These are phyloP conservation scores for Colletotrichum coccodes DNA, from an alignment of 2,329 filamentous ascomycete genomes.

Conservation along the genomic window DNA sequence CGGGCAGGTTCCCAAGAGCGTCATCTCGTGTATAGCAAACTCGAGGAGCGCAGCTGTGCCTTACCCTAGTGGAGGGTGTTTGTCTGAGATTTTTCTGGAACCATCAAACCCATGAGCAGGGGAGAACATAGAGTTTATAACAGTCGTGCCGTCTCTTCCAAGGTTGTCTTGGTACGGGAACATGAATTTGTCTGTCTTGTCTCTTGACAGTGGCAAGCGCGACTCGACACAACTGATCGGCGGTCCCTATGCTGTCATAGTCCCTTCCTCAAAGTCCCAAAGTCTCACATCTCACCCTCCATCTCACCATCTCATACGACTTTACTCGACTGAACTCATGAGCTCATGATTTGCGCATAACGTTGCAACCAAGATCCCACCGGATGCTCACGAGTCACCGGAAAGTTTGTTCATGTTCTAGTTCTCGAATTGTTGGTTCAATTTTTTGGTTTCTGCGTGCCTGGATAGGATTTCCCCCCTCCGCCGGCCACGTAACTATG, in stretches of 20 bases:
- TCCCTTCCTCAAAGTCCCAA: neutral
- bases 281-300: neutral
- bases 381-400: neutral
- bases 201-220: neutral
- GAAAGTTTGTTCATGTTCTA: neutral
- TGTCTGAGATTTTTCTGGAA: constrained; percentile 11
- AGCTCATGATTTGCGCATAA: neutral
- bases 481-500: constrained; percentile 6
- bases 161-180: neutral
- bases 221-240: constrained; percentile 1
- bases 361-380: neutral
- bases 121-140: constrained; percentile 3
- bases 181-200: neutral
- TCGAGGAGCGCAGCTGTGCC: neutral
- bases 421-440: neutral
- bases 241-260: neutral
- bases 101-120: neutral
- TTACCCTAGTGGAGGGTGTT: neutral
- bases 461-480: neutral
- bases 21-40: neutral
- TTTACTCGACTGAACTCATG: neutral
- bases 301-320: neutral
- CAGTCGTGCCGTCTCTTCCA: constrained; percentile 5
- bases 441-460: constrained; percentile 2
- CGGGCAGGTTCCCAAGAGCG: neutral